Evolutionary conservation across 305 asterid species (phyloP).

Genomic region (Rubia peregrina): DNA sequence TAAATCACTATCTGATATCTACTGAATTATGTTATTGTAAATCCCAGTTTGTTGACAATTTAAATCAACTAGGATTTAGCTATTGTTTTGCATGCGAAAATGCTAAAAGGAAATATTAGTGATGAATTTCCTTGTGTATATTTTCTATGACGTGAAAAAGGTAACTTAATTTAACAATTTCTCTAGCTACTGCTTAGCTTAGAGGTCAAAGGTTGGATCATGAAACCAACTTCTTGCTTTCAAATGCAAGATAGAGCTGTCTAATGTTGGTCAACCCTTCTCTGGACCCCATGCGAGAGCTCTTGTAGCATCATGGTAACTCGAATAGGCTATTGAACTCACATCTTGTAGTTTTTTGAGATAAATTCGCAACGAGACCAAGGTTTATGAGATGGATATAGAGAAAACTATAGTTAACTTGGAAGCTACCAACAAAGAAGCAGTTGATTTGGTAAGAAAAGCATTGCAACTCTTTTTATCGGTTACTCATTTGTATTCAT

Average conservation of each 20-base stretch:
- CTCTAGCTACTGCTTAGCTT: neutral
- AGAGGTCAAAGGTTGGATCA: neutral
- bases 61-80: neutral
- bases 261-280: neutral
- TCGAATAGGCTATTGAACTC: neutral
- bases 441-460: slow-evolving; percentile 48
- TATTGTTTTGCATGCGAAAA: neutral
- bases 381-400: slow-evolving; percentile 23
- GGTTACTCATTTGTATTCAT: neutral
- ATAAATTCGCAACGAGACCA: neutral
- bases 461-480: neutral
- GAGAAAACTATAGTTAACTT: slow-evolving; percentile 36
- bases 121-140: neutral
- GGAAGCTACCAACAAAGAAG: slow-evolving; percentile 55
- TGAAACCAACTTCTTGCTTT: neutral
- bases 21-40: neutral
- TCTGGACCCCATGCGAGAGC: neutral
- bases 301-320: neutral
- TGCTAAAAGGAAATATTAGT: neutral
- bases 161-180: neutral
- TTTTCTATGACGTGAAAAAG: neutral
- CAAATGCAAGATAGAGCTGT: neutral
- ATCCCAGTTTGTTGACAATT: neutral
- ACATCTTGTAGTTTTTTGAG: neutral
- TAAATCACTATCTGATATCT: neutral